Evolutionary conservation across 768 basidiomycete species (phyloP).

Genomic region (Panellus pusillus): DNA sequence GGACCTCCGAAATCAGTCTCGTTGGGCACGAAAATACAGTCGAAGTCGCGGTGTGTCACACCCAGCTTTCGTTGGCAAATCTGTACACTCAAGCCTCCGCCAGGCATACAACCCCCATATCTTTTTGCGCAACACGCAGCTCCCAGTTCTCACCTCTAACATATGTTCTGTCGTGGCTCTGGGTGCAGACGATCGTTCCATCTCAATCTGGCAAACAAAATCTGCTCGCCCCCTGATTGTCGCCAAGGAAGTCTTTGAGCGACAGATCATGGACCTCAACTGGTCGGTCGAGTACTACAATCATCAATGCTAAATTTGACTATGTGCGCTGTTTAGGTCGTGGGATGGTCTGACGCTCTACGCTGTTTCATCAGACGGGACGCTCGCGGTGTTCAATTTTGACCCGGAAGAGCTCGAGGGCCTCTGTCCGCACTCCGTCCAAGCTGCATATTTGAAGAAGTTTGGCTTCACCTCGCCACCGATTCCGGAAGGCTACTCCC

Average conservation of each 20-base stretch:
- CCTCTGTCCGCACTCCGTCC: conserved; percentile 69
- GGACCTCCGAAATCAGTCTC: conserved; percentile 90
- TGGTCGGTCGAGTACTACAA: conserved; percentile 58
- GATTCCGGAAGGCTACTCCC: conserved; percentile 71
- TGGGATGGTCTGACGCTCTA: conserved; percentile 90
- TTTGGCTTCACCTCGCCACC: conserved; percentile 74
- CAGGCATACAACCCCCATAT: conserved; percentile 94
- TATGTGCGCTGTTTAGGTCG: conserved; percentile 56
- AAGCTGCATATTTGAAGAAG: conserved; percentile 78
- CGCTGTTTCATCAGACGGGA: conserved; percentile 94
- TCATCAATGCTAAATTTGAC: conserved; percentile 8
- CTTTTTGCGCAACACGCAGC: conserved; percentile 74
- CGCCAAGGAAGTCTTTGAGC: conserved; percentile 89
- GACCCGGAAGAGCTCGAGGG: conserved; percentile 79
- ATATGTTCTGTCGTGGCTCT: conserved; percentile 92
- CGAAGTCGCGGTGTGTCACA: conserved; percentile 77
- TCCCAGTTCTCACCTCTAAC: conserved; percentile 73
- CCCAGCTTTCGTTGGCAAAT: neutral
- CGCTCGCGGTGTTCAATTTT: conserved; percentile 86
- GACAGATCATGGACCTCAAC: conserved; percentile 92
- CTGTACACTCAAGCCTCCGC: neutral
- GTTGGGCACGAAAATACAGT: conserved; percentile 98
- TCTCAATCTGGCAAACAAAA: conserved; percentile 97
- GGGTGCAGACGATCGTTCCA: conserved; percentile 89
- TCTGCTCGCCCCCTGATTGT: conserved; percentile 89